Evolutionary conservation across 2,329 filamentous ascomycete species (phyloP), one percentile per base, ranked within the genome.

Genomic region (Ascocoryne sarcoides): DNA sequence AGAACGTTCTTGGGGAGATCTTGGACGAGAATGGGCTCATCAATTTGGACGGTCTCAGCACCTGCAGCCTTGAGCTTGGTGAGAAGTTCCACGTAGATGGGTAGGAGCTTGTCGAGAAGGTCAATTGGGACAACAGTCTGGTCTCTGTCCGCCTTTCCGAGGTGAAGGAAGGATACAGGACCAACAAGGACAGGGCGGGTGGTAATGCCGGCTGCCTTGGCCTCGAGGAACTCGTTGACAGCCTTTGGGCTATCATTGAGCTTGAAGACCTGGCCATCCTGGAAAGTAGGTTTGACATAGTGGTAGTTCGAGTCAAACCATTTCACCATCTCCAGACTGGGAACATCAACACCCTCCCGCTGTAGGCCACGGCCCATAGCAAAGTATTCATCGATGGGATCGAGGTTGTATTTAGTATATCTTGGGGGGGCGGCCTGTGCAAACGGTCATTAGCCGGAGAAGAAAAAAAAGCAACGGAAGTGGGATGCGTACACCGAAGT

Each of bases 271-370:
- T 98, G 92, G 76, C 85, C 84, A 72, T 95, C 82, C 71, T 95
- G 88, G 55, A 98, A 79, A 49, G 92, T 95, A 52, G 92, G 92
- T 82, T 96, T 96, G 72, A 96, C 92, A 69, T 98, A 98, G 79
- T 96, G 92, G 82, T 98, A 98, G 84, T 98, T 98, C 54, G 88
- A 95, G 77, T 98, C 92, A 65, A 98, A 98, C 92, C 92, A 98
- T 78, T 98, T 98, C 60, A 98, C 92, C 92, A 98, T 98, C 78
- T 98, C 92, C 69, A 95, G 73, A 62, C 76, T 78, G 57, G 90
- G 87, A 54, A 96, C 92, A 68, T 98, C 92, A 58, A 96, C 76
- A 66, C 85, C 79, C 62, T 81, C 79, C 80, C 87, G 93, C 73
- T 98, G 92, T 72, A 93, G 89, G 64, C 92, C 92, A 82, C 92